A percentile compares a stretch with the other conserved stretches of the same genome.
Conservation (phyloP, 1,284 basidiomycete genomes). For the Ustilago bromivora region DNA sequence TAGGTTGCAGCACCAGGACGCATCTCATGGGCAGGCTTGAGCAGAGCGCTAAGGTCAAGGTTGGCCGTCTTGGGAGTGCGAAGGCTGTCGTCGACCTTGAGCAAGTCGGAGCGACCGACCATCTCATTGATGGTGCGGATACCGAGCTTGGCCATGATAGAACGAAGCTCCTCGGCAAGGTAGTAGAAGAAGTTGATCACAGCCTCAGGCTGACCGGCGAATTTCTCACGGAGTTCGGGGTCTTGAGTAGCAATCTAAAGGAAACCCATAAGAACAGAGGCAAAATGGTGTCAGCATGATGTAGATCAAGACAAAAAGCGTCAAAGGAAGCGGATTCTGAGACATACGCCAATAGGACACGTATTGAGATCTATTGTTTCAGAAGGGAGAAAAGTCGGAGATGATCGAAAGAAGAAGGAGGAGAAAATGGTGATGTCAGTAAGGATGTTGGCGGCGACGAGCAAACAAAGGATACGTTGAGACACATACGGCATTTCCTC, state of each 20-base stretch:
- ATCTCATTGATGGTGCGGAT: constrained; percentile 67
- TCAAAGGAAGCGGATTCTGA: too few relatives aligned
- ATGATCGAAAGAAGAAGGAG: too few relatives aligned
- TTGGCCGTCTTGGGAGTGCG: constrained; percentile 64
- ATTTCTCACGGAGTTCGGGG: constrained; percentile 64
- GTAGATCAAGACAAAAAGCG: too few relatives aligned
- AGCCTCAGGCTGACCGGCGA: constrained; percentile 64
- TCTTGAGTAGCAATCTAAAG: constrained; percentile 61
- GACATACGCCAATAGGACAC: too few relatives aligned
- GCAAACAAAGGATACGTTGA: too few relatives aligned
- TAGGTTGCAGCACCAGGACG: constrained; percentile 67
- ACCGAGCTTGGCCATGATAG: constrained; percentile 66
- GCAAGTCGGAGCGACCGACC: constrained; percentile 65
- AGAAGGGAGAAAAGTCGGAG: too few relatives aligned
- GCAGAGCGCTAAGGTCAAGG: constrained; percentile 58
- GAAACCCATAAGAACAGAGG: too few relatives aligned
- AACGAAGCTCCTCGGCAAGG: constrained; percentile 63
- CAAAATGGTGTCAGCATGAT: too few relatives aligned
- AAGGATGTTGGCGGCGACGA: too few relatives aligned
- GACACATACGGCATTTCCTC: too few relatives aligned
- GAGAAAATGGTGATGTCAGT: too few relatives aligned
- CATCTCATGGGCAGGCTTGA: constrained; percentile 67
- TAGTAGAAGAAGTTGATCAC: constrained; percentile 69
- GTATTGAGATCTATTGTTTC: too few relatives aligned
- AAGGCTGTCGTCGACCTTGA: constrained; percentile 57